Evolutionary conservation across 345 rosid genomes (phyloP).

Genomic region (Isatis tinctoria): DNA sequence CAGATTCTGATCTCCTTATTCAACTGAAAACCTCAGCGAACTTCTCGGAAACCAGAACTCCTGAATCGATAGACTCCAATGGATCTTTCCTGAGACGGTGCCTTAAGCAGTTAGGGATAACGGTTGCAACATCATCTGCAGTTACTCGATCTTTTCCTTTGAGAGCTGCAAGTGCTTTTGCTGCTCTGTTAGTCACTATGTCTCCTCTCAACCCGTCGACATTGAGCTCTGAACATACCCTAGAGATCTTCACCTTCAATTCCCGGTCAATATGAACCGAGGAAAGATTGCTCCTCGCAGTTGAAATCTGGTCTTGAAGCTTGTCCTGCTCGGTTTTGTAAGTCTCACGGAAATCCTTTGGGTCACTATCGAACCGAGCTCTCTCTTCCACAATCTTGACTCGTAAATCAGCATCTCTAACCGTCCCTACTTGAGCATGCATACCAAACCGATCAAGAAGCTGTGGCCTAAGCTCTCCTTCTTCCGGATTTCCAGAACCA

Average conservation of each 20-base stretch:
- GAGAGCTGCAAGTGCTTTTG: constrained; percentile 85
- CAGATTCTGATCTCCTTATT: constrained; percentile 13
- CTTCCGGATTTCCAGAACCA: constrained; percentile 97
- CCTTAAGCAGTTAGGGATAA: constrained; percentile 94
- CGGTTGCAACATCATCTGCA: constrained; percentile 93
- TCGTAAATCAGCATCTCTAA: constrained; percentile 88
- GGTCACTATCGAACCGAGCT: constrained; percentile 76
- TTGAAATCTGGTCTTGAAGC: constrained; percentile 73
- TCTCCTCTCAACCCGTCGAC: constrained; percentile 97
- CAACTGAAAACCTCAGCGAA: constrained; percentile 86
- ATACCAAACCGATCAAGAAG: constrained; percentile 92
- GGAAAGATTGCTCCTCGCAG: constrained; percentile 64
- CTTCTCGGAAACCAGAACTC: constrained; percentile 81
- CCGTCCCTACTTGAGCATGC: constrained; percentile 98
- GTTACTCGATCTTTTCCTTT: constrained; percentile 79
- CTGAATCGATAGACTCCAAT: constrained; percentile 89
- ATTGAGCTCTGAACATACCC: constrained; percentile 88
- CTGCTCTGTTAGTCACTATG: constrained; percentile 92
- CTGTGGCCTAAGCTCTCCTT: constrained; percentile 94
- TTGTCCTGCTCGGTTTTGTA: constrained; percentile 85
- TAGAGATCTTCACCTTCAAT: constrained; percentile 88
- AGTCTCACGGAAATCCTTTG: constrained; percentile 82
- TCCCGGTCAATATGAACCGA: constrained; percentile 79
- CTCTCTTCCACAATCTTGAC: constrained; percentile 98
- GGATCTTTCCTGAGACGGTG: constrained; percentile 98